These are phyloP conservation scores for Mycena galopus DNA, from an alignment of 768 basidiomycete species.

Conservation along the genomic window DNA sequence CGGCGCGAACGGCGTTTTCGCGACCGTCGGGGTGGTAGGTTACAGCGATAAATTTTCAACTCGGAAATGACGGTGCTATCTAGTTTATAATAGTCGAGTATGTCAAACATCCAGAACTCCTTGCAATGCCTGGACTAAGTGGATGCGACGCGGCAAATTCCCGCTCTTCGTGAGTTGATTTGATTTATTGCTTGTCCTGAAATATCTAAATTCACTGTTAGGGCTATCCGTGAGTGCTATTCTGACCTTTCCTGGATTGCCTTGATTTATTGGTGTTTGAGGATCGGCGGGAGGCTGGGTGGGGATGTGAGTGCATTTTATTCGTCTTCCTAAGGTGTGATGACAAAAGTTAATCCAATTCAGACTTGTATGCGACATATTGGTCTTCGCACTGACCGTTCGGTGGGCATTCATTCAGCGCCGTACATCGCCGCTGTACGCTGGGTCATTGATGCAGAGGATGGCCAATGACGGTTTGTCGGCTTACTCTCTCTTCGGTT, in stretches of 20 bases:
- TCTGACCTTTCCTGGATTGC: neutral
- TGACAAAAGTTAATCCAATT: neutral
- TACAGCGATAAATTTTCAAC: neutral
- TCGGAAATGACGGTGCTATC: neutral
- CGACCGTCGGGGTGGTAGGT: neutral
- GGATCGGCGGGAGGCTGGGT: neutral
- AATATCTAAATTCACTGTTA: neutral
- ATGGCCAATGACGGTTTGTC: neutral
- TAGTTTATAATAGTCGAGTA: neutral
- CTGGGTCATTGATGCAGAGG: neutral
- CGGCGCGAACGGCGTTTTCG: neutral
- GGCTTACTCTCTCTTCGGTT: neutral
- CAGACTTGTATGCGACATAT: neutral
- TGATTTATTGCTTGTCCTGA: neutral
- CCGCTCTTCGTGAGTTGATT: neutral
- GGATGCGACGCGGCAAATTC: neutral
- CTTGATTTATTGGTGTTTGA: neutral
- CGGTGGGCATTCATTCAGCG: neutral
- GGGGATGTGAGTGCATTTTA: conserved; percentile 7
- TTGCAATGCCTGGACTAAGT: neutral
- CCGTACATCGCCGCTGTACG: neutral
- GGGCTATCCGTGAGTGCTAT: neutral
- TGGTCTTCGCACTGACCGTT: neutral
- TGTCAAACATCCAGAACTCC: neutral
- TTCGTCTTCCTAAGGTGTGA: neutral